Evolutionary conservation across 495 filamentous ascomycete genomes (phyloP).

Genomic region (Amphirosellinia nigrospora): DNA sequence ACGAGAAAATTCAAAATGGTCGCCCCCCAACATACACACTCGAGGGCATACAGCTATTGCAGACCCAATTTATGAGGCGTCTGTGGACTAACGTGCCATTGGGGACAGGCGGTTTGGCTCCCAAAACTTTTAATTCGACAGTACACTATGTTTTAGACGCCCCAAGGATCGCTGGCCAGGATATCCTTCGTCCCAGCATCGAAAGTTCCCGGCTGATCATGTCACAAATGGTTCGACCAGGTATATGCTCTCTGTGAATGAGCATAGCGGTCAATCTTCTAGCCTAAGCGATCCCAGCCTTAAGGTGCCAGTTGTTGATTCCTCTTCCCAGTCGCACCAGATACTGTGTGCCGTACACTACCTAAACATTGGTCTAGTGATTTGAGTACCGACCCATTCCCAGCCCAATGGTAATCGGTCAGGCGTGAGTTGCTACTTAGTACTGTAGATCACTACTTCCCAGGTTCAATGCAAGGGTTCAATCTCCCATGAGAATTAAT

Average conservation of each 20-base stretch:
- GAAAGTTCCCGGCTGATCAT: background rate
- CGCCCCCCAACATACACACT: background rate
- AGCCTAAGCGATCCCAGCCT: no score
- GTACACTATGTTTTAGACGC: background rate
- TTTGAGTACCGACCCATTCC: slow-evolving; percentile 13
- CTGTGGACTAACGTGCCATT: no score
- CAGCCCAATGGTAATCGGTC: background rate
- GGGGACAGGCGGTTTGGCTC: background rate
- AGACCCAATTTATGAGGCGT: background rate
- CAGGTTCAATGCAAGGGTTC: background rate
- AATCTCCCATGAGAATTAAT: background rate
- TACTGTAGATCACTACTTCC: background rate
- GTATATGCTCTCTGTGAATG: background rate
- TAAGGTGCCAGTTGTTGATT: background rate
- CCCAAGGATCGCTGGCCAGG: background rate
- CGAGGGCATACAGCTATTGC: background rate
- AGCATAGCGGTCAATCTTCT: slow-evolving; percentile 1
- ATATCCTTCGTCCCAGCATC: slow-evolving; percentile 1
- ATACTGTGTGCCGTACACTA: no score
- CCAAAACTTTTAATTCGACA: background rate
- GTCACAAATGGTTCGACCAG: background rate
- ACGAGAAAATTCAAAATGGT: background rate
- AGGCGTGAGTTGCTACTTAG: background rate
- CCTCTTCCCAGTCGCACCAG: background rate
- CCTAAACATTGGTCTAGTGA: background rate